These are phyloP conservation scores for Astrocystis sublimbata DNA, from an alignment of 495 filamentous ascomycete species.

Conservation along the genomic window DNA sequence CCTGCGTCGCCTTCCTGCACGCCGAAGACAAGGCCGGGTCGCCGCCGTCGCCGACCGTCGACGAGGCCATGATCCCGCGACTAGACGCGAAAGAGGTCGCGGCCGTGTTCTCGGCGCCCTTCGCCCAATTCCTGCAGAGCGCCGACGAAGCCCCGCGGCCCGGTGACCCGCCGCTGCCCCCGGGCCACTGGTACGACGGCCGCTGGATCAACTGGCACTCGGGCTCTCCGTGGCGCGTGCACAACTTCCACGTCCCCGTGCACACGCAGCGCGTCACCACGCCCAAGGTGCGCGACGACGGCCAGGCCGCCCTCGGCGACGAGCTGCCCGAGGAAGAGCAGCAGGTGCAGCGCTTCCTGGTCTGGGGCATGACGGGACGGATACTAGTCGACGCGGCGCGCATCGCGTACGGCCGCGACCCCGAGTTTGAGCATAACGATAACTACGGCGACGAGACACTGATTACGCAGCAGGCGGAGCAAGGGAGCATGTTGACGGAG, in stretches of 20 bases:
- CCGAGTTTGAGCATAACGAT: conserved; percentile 80
- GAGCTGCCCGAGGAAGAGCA: conserved; percentile 38
- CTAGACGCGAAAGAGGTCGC: conserved; percentile 86
- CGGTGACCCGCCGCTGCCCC: conserved; percentile 40
- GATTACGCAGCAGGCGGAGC: conserved; percentile 57
- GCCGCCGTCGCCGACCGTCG: conserved; percentile 51
- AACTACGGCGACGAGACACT: conserved; percentile 79
- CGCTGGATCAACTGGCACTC: conserved; percentile 67
- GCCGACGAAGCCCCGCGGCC: conserved; percentile 45
- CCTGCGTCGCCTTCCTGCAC: conserved; percentile 82
- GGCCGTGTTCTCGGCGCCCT: conserved; percentile 84
- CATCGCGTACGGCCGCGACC: conserved; percentile 75
- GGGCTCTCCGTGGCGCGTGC: conserved; percentile 65
- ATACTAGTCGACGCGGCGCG: conserved; percentile 85
- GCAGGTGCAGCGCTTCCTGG: conserved; percentile 62
- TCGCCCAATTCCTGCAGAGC: conserved; percentile 66
- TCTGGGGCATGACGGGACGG: conserved; percentile 90
- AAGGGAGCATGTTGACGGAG: conserved; percentile 62
- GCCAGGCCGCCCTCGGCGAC: conserved; percentile 33
- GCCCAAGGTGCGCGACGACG: conserved; percentile 42
- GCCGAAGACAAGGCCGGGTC: conserved; percentile 44
- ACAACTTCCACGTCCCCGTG: conserved; percentile 86
- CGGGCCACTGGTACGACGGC: conserved; percentile 67
- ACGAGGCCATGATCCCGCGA: conserved; percentile 71
- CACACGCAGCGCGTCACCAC: conserved; percentile 60